Base-by-base conservation (phyloP, 345 rosid species). In the Mallotus nudiflorus region DNA sequence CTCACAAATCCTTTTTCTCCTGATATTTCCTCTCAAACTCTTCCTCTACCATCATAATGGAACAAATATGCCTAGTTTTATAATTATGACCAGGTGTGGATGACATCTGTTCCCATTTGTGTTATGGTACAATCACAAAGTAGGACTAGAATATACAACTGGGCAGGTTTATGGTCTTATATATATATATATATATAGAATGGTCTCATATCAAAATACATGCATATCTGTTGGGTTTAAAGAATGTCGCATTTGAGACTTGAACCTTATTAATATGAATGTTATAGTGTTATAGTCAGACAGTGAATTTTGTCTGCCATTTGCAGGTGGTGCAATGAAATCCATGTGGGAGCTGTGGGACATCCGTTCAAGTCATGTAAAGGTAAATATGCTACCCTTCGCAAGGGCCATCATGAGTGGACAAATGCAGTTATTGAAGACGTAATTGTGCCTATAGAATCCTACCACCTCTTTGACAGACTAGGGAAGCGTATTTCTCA, bases 301-400 rank as follows among this genome's bases (percentile, higher is more conserved):
- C 37, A 39, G 48, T 71, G n/a, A 3, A 25, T 33, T 12, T 11
- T 24, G 0, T 69, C 64, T 69, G 13, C 37, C 56, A 39, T 77
- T 58, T 73, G 78, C 87, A 95, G 97, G 70, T 90, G 82, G 84
- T 95, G 99, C 62, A 78, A 78, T 71, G 99, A 95, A 82, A 87
- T 95, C 72, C 97, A 91, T 33, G 99, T 95, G 65, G 99, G 99
- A 77, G 88, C 86, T 52, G 82, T 61, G 20, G 97, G 93, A 24
- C 99, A 90, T 82, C 92, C 97, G 22, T 95, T 95, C 87, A 95
- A 86, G 82, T 88, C 98, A 39, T 94, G 98, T 77, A 88, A 76
- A 87, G 97, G 97, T 49, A 81, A 84, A 10, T 48, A 51, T 66
- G 77, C 95, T 64, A 68, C 92, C 8, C 50, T 81, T 16, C 93